These are phyloP conservation scores for Schizopora paradoxa DNA, from an alignment of 1,284 basidiomycete species.

Conservation along the genomic window DNA sequence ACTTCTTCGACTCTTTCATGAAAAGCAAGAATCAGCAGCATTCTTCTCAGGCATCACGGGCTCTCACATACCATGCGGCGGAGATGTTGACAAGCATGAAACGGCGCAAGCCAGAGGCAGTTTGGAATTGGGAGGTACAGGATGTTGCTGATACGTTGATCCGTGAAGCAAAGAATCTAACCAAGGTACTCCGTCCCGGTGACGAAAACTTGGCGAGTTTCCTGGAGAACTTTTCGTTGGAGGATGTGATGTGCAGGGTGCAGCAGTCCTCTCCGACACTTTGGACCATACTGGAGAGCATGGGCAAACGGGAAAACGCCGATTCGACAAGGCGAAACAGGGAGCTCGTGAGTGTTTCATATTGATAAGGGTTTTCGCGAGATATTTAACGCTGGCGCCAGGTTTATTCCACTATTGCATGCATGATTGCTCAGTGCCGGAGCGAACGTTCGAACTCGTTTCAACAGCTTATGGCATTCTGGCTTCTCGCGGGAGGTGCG, in stretches of 20 bases:
- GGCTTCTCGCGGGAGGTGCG: conserved; percentile 4
- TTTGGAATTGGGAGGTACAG: background rate
- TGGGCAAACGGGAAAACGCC: background rate
- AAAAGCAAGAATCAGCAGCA: background rate
- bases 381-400: background rate
- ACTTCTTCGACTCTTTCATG: background rate
- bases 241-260: background rate
- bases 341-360: background rate
- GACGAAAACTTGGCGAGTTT: background rate
- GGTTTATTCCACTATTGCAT: conserved; percentile 3
- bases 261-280: background rate
- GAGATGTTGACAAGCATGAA: background rate
- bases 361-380: background rate
- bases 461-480: background rate
- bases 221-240: background rate
- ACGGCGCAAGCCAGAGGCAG: background rate
- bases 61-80: background rate
- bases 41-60: background rate
- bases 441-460: conserved; percentile 9
- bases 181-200: background rate
- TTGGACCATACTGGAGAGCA: background rate
- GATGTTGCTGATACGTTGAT: background rate
- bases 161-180: background rate
- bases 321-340: background rate
- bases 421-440: conserved; percentile 5